Evolutionary conservation across 495 filamentous ascomycete species (phyloP).

Genomic region (Bombardia bombarda): DNA sequence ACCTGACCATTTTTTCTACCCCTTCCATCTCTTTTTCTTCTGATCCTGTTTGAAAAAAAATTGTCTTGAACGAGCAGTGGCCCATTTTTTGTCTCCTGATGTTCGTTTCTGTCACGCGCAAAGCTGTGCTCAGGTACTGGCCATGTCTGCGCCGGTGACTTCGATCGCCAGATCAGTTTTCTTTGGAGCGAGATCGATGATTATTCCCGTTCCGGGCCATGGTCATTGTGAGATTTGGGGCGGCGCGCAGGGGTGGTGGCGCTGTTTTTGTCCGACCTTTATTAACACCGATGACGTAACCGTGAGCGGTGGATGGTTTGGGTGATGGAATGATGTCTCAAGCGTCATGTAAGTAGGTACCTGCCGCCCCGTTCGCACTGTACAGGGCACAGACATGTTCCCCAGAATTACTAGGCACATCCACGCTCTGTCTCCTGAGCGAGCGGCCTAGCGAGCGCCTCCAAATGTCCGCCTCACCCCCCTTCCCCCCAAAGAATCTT

Average conservation of each 20-base stretch:
- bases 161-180: not conserved
- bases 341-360: conserved; percentile 12
- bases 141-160: no score
- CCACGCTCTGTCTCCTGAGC: no score
- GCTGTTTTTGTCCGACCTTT: conserved; percentile 13
- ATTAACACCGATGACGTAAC: conserved; percentile 27
- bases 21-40: not conserved
- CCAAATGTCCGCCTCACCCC: no score
- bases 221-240: not conserved
- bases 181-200: conserved; percentile 1
- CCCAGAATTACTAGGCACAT: no score
- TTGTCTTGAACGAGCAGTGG: no score
- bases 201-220: not conserved
- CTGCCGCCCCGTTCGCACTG: conserved; percentile 17
- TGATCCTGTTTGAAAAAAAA: no score
- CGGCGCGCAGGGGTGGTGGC: conserved; percentile 9
- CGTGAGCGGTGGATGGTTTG: conserved; percentile 6
- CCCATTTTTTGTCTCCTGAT: no score
- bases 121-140: no score
- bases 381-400: conserved; percentile 9
- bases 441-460: no score
- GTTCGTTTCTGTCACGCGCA: no score
- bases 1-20: not conserved
- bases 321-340: conserved; percentile 22
- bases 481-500: no score